Evolutionary conservation across 768 basidiomycete genomes (phyloP).

Genomic region (Boletus reticulatus): DNA sequence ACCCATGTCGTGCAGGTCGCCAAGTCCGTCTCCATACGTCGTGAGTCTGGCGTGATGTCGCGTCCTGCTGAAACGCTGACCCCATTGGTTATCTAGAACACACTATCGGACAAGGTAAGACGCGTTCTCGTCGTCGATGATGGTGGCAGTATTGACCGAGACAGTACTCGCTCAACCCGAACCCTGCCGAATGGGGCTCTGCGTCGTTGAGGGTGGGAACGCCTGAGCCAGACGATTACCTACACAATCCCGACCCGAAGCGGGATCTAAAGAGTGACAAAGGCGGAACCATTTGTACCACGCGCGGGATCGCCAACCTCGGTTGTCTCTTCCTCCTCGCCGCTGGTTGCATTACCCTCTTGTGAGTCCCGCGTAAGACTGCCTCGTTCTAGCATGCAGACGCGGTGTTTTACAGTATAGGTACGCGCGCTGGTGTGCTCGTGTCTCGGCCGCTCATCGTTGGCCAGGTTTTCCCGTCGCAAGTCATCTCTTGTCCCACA

Average conservation of each 20-base stretch:
- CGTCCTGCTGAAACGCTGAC: background rate
- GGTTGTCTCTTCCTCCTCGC: slow-evolving; percentile 64
- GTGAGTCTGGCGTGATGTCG: slow-evolving; percentile 12
- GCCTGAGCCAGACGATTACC: slow-evolving; percentile 59
- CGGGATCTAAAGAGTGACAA: slow-evolving; percentile 53
- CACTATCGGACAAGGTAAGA: slow-evolving; percentile 26
- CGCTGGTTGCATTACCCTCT: slow-evolving; percentile 45
- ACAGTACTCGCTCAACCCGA: slow-evolving; percentile 39
- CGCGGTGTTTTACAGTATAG: slow-evolving; percentile 11
- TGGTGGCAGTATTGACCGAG: background rate
- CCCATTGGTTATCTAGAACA: slow-evolving; percentile 16
- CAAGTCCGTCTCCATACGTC: slow-evolving; percentile 27
- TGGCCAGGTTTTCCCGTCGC: slow-evolving; percentile 48
- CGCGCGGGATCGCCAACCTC: slow-evolving; percentile 62
- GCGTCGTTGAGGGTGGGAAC: slow-evolving; percentile 39
- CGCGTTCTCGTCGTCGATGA: background rate
- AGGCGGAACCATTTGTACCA: slow-evolving; percentile 58
- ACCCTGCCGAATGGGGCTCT: slow-evolving; percentile 51
- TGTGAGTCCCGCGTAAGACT: slow-evolving; percentile 41
- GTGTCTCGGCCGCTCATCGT: background rate
- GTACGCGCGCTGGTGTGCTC: background rate
- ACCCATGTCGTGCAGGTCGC: slow-evolving; percentile 15
- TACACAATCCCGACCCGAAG: slow-evolving; percentile 62
- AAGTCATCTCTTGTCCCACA: slow-evolving; percentile 42
- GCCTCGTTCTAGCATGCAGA: background rate